Conservation (phyloP, 495 filamentous ascomycete species). For the Hyphodiscus hymeniophilus region DNA sequence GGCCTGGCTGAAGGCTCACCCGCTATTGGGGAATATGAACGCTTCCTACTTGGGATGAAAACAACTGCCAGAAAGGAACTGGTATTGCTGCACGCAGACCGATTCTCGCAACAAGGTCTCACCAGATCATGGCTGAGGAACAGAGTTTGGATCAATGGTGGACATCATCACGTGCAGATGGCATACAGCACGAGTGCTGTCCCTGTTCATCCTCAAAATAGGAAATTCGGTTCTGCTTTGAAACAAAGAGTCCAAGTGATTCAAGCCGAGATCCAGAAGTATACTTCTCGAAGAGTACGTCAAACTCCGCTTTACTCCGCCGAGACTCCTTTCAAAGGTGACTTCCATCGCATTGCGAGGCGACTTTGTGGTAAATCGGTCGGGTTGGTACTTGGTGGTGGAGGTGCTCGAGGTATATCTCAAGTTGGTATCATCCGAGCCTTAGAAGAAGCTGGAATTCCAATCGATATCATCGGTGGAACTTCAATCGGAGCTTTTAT, state of each 20-base stretch:
- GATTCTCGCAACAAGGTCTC: conserved; percentile 75
- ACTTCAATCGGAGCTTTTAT: conserved; percentile 98
- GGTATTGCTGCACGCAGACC: conserved; percentile 85
- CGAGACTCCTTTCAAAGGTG: conserved; percentile 88
- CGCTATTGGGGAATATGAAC: conserved; percentile 88
- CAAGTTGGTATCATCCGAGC: conserved; percentile 92
- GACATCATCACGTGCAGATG: conserved; percentile 98
- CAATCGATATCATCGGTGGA: conserved; percentile 91
- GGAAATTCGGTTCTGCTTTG: conserved; percentile 73
- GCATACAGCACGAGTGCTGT: conserved; percentile 70
- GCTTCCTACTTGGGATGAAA: conserved; percentile 93
- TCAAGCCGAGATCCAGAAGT: conserved; percentile 96
- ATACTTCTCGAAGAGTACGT: conserved; percentile 77
- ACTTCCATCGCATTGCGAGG: conserved; percentile 89
- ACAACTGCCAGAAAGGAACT: conserved; percentile 93
- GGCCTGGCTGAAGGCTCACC: conserved; percentile 87
- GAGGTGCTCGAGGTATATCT: conserved; percentile 82
- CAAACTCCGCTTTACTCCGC: conserved; percentile 86
- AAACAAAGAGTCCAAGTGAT: conserved; percentile 91
- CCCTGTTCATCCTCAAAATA: conserved; percentile 66
- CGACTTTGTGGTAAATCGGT: conserved; percentile 91
- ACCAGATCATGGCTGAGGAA: conserved; percentile 89
- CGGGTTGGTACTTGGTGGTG: conserved; percentile 87
- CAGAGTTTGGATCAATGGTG: conserved; percentile 96
- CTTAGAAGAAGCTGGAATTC: conserved; percentile 92